Evolutionary conservation across 345 rosid genomes (phyloP).

Genomic region (Brassica incana): DNA sequence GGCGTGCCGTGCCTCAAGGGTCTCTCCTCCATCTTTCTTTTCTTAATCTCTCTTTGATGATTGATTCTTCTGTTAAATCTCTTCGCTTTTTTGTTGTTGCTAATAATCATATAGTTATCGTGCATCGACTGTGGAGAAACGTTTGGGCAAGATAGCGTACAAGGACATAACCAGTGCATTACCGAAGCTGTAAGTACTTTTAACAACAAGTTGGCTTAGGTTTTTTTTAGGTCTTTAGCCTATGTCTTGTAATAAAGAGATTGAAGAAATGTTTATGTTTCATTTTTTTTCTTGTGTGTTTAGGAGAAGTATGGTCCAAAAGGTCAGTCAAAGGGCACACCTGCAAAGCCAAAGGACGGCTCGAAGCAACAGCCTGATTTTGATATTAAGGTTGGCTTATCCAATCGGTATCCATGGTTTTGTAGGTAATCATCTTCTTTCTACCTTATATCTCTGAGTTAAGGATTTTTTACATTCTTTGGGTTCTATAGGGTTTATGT

Average conservation of each 20-base stretch:
- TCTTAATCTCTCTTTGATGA: slow-evolving; percentile 9
- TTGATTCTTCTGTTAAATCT: neutral
- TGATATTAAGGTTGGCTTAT: slow-evolving; percentile 71
- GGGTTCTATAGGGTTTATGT: neutral
- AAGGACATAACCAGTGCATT: slow-evolving; percentile 84
- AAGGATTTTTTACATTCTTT: neutral
- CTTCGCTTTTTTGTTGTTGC: neutral
- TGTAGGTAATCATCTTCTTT: slow-evolving; percentile 62
- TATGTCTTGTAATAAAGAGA: neutral
- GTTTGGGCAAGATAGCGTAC: slow-evolving; percentile 76
- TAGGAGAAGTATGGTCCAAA: slow-evolving; percentile 98
- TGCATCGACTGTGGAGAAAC: slow-evolving; percentile 90
- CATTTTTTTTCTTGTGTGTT: neutral
- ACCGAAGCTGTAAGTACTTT: slow-evolving; percentile 72
- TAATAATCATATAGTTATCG: slow-evolving; percentile 51
- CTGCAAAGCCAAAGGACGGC: slow-evolving; percentile 59
- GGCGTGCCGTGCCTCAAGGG: slow-evolving; percentile 80
- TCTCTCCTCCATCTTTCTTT: slow-evolving; percentile 17
- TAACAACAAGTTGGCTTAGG: neutral
- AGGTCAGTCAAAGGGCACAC: slow-evolving; percentile 61
- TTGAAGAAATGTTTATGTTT: neutral
- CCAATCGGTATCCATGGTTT: slow-evolving; percentile 89
- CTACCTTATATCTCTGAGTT: neutral
- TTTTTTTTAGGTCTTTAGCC: neutral
- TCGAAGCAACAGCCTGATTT: slow-evolving; percentile 63